phyloP scores from a whole-genome alignment of 371 early-diverging fungal species.

The Actinomucor elegans region DNA sequence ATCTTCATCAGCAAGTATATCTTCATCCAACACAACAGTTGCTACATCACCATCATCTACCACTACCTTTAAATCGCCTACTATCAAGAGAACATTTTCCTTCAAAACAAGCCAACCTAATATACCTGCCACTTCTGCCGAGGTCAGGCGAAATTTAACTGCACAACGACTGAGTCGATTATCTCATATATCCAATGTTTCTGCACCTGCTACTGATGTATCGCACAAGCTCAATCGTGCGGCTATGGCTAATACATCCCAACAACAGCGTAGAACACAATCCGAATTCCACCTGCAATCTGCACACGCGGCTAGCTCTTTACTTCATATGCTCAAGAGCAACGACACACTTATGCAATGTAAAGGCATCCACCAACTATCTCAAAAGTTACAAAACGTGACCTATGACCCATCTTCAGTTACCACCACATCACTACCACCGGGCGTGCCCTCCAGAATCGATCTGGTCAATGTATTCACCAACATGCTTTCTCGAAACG shows the following conservation, averaged over 20 bases:
- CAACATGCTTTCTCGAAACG: slow-evolving; percentile 8
- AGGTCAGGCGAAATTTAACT: not conserved
- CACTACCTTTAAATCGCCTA: not conserved
- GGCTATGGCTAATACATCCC: not conserved
- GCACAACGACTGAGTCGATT: not conserved
- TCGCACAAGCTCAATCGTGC: not conserved
- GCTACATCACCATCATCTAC: not conserved
- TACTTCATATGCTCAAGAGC: slow-evolving; percentile 22
- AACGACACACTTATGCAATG: slow-evolving; percentile 9
- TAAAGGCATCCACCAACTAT: slow-evolving; percentile 14
- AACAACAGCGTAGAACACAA: not conserved
- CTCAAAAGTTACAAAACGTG: slow-evolving; percentile 9
- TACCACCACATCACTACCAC: slow-evolving; percentile 9
- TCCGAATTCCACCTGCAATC: slow-evolving; percentile 11
- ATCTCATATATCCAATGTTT: slow-evolving; percentile 6
- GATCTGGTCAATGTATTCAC: slow-evolving; percentile 21
- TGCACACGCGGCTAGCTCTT: slow-evolving; percentile 1
- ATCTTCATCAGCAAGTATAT: not conserved
- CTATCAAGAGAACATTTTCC: not conserved
- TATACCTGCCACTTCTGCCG: not conserved
- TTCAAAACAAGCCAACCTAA: not conserved
- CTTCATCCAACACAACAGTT: not conserved
- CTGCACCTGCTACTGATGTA: not conserved
- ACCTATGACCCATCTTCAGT: not conserved
- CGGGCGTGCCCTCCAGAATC: slow-evolving; percentile 21